phyloP scores from a whole-genome alignment of 306 rosid species.

The Pueraria montana region DNA sequence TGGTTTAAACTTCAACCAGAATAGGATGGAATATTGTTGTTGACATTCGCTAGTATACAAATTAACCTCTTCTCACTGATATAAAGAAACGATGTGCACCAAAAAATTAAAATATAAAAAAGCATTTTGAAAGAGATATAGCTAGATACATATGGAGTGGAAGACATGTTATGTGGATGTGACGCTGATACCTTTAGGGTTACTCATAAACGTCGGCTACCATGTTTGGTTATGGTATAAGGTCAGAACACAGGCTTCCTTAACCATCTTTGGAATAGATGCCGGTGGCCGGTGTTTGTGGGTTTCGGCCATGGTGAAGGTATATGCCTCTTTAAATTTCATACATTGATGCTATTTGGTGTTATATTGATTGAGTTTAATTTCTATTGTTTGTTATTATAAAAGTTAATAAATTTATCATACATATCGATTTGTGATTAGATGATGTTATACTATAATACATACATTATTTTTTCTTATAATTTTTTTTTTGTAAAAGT shows the following conservation, averaged over 20 bases:
- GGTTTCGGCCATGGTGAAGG: background rate
- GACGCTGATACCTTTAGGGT: slow-evolving; percentile 65
- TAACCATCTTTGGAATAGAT: slow-evolving; percentile 19
- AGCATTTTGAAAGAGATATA: background rate
- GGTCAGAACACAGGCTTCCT: background rate
- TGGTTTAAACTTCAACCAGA: background rate
- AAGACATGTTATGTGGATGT: slow-evolving; percentile 62
- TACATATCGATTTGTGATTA: no score
- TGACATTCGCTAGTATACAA: background rate
- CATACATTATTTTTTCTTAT: no score
- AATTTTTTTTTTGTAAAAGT: no score
- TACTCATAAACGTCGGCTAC: slow-evolving; percentile 56
- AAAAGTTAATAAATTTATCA: no score
- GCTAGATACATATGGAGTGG: slow-evolving; percentile 56
- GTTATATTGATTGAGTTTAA: no score
- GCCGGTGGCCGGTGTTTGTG: background rate
- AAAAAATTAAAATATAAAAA: background rate
- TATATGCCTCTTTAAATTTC: background rate
- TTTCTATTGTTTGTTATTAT: no score
- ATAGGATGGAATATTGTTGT: background rate
- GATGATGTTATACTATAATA: no score
- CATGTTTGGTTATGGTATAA: slow-evolving; percentile 42
- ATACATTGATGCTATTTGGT: background rate
- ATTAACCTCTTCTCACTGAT: background rate
- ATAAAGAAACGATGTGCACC: background rate